These are phyloP conservation scores for Trichoderma virens DNA, from an alignment of 495 filamentous ascomycete species.

Conservation along the genomic window DNA sequence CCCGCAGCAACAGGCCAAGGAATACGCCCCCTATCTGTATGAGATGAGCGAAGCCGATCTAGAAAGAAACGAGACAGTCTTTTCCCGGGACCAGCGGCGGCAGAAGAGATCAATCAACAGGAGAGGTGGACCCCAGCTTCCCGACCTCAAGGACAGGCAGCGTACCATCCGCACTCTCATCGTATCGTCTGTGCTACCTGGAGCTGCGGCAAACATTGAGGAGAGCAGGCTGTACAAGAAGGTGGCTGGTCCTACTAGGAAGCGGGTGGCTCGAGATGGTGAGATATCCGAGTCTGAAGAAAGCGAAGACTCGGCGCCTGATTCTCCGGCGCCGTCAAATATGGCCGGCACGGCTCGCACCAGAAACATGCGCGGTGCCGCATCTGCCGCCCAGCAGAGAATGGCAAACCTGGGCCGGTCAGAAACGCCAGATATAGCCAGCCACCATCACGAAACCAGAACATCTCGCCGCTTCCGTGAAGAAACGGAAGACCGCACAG, in stretches of 20 bases:
- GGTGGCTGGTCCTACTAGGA: constrained; percentile 44
- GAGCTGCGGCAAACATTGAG: constrained; percentile 69
- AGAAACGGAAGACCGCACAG: constrained; percentile 60
- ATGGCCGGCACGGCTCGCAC: constrained; percentile 74
- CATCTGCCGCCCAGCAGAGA: constrained; percentile 67
- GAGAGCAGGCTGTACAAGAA: constrained; percentile 81
- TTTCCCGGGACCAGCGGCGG: constrained; percentile 84
- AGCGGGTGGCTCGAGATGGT: constrained; percentile 50
- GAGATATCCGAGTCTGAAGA: constrained; percentile 85
- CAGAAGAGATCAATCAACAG: constrained; percentile 94
- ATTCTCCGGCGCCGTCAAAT: constrained; percentile 74
- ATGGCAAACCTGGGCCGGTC: constrained; percentile 76
- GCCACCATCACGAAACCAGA: constrained; percentile 63
- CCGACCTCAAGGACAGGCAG: constrained; percentile 91
- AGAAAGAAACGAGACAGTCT: constrained; percentile 82
- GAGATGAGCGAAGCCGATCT: constrained; percentile 87
- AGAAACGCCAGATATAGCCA: constrained; percentile 73
- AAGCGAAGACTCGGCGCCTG: constrained; percentile 76
- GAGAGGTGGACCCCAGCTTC: constrained; percentile 85
- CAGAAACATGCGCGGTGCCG: constrained; percentile 79
- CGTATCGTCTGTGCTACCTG: constrained; percentile 84
- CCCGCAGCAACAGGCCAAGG: constrained; percentile 82
- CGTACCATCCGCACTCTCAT: constrained; percentile 84
- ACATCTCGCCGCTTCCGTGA: constrained; percentile 54
- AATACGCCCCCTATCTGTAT: constrained; percentile 87